These are phyloP conservation scores for Ceriops decandra DNA, from an alignment of 345 rosid species.

Conservation along the genomic window DNA sequence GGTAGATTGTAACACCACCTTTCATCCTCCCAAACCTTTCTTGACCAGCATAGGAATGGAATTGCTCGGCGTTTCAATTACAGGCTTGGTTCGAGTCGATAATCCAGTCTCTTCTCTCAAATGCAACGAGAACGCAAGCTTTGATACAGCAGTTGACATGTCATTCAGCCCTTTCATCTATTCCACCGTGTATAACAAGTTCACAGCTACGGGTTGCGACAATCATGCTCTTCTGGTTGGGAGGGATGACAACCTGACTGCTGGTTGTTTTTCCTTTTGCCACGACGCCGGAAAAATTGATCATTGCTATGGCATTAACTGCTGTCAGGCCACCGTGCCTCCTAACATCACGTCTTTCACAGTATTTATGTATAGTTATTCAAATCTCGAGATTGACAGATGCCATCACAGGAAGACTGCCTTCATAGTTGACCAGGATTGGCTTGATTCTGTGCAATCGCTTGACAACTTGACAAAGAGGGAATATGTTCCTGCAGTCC, in stretches of 20 bases:
- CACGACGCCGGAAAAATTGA: too few species aligned
- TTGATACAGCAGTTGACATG: background rate
- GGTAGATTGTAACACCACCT: background rate
- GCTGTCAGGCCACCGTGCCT: slow-evolving; percentile 14
- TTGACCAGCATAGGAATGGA: slow-evolving; percentile 14
- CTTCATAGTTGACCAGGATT: background rate
- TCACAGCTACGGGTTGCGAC: slow-evolving; percentile 12
- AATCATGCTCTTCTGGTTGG: slow-evolving; percentile 7
- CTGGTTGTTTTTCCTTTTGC: background rate
- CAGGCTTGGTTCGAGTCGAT: background rate
- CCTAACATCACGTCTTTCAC: background rate
- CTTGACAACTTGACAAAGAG: background rate
- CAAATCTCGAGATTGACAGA: too few species aligned
- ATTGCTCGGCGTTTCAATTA: background rate
- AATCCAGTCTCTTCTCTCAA: background rate
- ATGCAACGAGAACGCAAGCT: background rate
- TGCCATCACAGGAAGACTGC: too few species aligned
- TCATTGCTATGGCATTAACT: slow-evolving; percentile 11
- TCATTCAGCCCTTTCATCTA: slow-evolving; percentile 7
- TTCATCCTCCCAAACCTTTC: background rate
- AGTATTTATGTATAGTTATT: too few species aligned
- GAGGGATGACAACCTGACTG: background rate
- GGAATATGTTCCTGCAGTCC: background rate
- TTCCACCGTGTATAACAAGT: background rate
- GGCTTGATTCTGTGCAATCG: background rate